phyloP scores from a whole-genome alignment of 805 yeast genomes.

The Myxozyma vanderwaltii region DNA sequence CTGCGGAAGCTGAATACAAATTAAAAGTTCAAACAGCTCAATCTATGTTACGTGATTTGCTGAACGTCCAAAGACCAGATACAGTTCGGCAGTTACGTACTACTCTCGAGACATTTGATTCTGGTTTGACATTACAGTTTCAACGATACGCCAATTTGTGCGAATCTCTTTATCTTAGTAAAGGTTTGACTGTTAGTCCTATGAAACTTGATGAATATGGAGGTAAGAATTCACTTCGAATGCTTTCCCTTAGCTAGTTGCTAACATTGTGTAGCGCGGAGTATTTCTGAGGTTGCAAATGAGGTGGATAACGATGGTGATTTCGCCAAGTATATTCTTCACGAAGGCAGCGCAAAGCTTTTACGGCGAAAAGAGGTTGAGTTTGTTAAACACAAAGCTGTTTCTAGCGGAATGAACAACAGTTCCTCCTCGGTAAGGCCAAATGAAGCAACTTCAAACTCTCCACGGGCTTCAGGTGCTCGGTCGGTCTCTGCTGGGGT shows the following conservation, averaged over 20 bases:
- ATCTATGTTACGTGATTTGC: conserved; percentile 69
- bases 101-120: conserved; percentile 81
- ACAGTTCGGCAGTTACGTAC: conserved; percentile 70
- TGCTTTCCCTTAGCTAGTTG: too few species aligned
- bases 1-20: conserved; percentile 85
- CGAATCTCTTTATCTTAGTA: conserved; percentile 78
- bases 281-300: conserved; percentile 77
- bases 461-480: background rate
- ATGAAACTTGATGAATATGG: conserved; percentile 45
- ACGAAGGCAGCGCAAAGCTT: conserved; percentile 36
- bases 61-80: conserved; percentile 75
- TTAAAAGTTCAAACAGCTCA: conserved; percentile 73
- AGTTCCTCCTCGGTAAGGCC: background rate
- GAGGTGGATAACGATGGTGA: conserved; percentile 83
- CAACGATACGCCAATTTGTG: conserved; percentile 84
- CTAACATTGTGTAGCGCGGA: too few species aligned
- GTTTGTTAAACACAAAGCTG: conserved; percentile 40
- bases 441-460: background rate
- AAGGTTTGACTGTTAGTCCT: conserved; percentile 83
- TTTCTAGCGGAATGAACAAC: background rate
- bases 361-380: conserved; percentile 42
- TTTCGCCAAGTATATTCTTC: conserved; percentile 66
- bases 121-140: conserved; percentile 84
- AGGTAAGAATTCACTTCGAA: conserved; percentile 7
- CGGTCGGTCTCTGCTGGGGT: background rate